These are phyloP conservation scores for Kuraishia molischiana DNA, from an alignment of 805 yeast species.

Conservation along the genomic window DNA sequence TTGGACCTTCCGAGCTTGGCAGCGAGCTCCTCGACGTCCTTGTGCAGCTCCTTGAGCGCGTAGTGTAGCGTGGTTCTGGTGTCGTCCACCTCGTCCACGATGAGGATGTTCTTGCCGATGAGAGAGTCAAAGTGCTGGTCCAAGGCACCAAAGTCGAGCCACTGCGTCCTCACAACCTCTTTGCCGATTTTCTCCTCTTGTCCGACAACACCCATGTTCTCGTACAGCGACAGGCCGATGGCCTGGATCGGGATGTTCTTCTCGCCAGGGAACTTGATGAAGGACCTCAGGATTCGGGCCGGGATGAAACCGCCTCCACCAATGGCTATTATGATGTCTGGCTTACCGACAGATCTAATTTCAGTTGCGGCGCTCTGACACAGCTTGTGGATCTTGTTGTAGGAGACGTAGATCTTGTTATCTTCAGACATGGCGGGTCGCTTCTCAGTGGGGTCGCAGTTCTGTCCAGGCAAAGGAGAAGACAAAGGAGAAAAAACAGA, in stretches of 20 bases:
- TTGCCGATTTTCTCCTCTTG: slow-evolving; percentile 51
- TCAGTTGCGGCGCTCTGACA: slow-evolving; percentile 42
- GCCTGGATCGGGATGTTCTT: slow-evolving; percentile 66
- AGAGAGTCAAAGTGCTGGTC: slow-evolving; percentile 62
- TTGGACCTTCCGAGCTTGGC: slow-evolving; percentile 44
- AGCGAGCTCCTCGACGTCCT: slow-evolving; percentile 55
- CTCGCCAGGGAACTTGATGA: slow-evolving; percentile 45
- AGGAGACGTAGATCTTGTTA: slow-evolving; percentile 56
- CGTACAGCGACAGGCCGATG: slow-evolving; percentile 56
- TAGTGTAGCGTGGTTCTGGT: slow-evolving; percentile 85
- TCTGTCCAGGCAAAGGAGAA: too few relatives aligned
- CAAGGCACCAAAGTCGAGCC: slow-evolving; percentile 77
- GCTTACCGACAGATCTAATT: slow-evolving; percentile 29
- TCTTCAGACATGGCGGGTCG: slow-evolving; percentile 16
- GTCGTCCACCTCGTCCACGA: slow-evolving; percentile 89
- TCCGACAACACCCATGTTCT: slow-evolving; percentile 35
- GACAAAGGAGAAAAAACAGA: too few relatives aligned
- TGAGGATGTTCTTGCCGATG: slow-evolving; percentile 71
- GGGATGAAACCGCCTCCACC: slow-evolving; percentile 74
- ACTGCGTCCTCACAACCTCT: slow-evolving; percentile 81
- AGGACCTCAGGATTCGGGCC: slow-evolving; percentile 57
- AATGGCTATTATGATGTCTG: slow-evolving; percentile 55
- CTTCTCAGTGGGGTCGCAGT: too few relatives aligned
- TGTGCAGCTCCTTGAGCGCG: slow-evolving; percentile 67
- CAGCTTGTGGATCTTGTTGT: slow-evolving; percentile 68